phyloP scores from a whole-genome alignment of 106 monocot species.

The Dendrobium huoshanense region DNA sequence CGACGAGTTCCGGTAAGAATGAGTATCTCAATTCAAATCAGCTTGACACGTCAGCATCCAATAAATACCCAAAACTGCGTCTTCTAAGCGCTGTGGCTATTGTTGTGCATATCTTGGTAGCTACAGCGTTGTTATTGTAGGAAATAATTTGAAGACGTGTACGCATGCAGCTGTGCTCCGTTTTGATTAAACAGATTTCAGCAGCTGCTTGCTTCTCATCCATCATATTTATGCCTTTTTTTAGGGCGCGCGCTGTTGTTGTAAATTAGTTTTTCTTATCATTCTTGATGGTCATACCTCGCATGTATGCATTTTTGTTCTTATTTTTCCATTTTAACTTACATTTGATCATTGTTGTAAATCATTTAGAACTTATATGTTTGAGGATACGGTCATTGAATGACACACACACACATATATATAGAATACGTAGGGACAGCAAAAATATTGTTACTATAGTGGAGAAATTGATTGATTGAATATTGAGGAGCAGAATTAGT shows the following conservation, averaged over 20 bases:
- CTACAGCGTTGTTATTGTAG: constrained; percentile 14
- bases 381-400: too few relatives aligned
- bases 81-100: constrained; percentile 10
- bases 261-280: constrained; percentile 2
- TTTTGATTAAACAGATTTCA: constrained; percentile 24
- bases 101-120: constrained; percentile 25
- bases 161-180: constrained; percentile 10
- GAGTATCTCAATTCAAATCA: constrained; percentile 57
- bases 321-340: background rate
- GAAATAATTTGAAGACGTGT: background rate
- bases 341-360: background rate
- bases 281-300: background rate
- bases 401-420: too few relatives aligned
- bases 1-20: constrained; percentile 48
- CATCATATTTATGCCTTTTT: too few relatives aligned
- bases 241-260: background rate
- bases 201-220: too few relatives aligned
- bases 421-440: too few relatives aligned
- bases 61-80: background rate
- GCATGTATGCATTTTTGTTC: background rate
- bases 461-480: too few relatives aligned
- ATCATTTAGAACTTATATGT: background rate
- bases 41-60: constrained; percentile 23
- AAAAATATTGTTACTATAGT: too few relatives aligned
- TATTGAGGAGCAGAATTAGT: too few relatives aligned